Conservation (phyloP, 352 stramenopile genomes). For the Phytophthora syringae region DNA sequence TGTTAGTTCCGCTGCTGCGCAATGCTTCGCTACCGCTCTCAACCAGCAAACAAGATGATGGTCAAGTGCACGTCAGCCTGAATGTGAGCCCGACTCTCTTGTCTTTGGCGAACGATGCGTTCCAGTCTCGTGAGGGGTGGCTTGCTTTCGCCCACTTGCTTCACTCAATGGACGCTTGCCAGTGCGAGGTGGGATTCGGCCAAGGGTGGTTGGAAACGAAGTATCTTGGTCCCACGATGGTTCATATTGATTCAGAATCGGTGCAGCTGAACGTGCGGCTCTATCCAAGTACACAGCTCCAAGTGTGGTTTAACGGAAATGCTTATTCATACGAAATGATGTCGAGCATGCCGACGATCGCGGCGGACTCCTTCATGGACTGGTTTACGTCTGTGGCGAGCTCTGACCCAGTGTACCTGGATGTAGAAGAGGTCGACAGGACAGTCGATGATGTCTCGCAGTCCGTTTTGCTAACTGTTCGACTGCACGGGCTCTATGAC, state of each 20-base stretch:
- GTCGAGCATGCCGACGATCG: neutral
- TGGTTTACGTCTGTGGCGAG: slow-evolving; percentile 14
- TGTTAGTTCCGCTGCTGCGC: slow-evolving; percentile 21
- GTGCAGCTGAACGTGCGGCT: slow-evolving; percentile 19
- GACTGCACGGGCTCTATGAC: slow-evolving; percentile 5
- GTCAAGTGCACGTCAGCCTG: neutral
- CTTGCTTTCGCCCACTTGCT: slow-evolving; percentile 20
- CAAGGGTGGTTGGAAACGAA: slow-evolving; percentile 1
- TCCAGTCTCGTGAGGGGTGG: slow-evolving; percentile 26
- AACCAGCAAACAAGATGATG: neutral
- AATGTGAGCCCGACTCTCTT: slow-evolving; percentile 16
- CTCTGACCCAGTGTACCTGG: slow-evolving; percentile 11
- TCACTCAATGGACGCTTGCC: slow-evolving; percentile 2
- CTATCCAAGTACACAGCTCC: slow-evolving; percentile 10
- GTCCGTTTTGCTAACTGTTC: slow-evolving; percentile 2
- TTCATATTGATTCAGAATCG: slow-evolving; percentile 13
- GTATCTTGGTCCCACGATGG: slow-evolving; percentile 10
- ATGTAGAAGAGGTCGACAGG: neutral
- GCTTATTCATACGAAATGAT: slow-evolving; percentile 7
- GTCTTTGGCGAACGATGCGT: slow-evolving; percentile 13
- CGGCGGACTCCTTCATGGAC: slow-evolving; percentile 7
- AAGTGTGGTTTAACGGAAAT: slow-evolving; percentile 19
- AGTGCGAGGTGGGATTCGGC: slow-evolving; percentile 20
- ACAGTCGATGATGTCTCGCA: slow-evolving; percentile 8
- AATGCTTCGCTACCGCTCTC: slow-evolving; percentile 11